A percentile compares a stretch with the other conserved stretches of the same genome.
Conservation (phyloP, 2,329 filamentous ascomycete genomes). For the Rasamsonia emersonii region DNA sequence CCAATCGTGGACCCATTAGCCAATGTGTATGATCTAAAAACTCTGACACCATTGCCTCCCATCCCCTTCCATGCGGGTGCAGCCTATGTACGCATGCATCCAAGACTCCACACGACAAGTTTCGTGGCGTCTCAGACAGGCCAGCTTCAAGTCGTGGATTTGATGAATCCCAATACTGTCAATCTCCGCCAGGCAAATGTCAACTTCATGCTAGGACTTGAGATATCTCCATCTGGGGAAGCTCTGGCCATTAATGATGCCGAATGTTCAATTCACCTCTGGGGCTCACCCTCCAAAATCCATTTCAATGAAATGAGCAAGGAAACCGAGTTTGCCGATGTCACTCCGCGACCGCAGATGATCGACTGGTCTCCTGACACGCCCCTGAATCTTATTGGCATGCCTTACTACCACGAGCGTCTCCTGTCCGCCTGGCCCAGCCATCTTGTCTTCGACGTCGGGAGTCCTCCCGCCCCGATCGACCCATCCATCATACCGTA, state of each 20-base stretch:
- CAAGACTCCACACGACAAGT: conserved; percentile 86
- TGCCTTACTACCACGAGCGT: conserved; percentile 86
- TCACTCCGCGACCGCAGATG: conserved; percentile 51
- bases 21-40: conserved; percentile 93
- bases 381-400: conserved; percentile 76
- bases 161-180: conserved; percentile 86
- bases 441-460: conserved; percentile 74
- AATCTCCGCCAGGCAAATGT: conserved; percentile 78
- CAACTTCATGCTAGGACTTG: conserved; percentile 67
- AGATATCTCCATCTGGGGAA: conserved; percentile 81
- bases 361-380: conserved; percentile 65
- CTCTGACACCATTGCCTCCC: conserved; percentile 74
- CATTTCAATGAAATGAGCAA: conserved; percentile 77
- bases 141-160: conserved; percentile 89
- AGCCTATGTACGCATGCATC: conserved; percentile 93
- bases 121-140: conserved; percentile 88
- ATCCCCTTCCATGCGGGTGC: conserved; percentile 89
- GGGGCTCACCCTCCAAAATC: conserved; percentile 78
- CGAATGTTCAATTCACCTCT: conserved; percentile 71
- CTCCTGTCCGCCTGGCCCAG: conserved; percentile 85
- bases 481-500: conserved; percentile 61
- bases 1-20: conserved; percentile 87
- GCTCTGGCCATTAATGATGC: conserved; percentile 73
- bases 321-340: conserved; percentile 68
- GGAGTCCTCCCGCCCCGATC: conserved; percentile 67